Percentiles rank a stretch among this genome's conserved stretches.
Conservation (phyloP, 2,329 filamentous ascomycete genomes). For the Aspergillus aculeatus region DNA sequence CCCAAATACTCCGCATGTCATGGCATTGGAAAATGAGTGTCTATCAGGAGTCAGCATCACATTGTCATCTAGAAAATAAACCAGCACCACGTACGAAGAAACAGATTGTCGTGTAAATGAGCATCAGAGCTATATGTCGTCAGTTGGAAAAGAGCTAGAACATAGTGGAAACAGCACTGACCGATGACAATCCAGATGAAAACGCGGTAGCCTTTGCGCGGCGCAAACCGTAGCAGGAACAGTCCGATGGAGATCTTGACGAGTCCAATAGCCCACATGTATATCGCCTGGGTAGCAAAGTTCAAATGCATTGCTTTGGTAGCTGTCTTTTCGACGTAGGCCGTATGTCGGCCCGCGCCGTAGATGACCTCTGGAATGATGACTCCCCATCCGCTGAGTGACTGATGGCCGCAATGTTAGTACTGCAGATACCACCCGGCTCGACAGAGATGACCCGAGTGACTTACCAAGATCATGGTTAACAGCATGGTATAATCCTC, state of each 20-base stretch:
- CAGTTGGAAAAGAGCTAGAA: constrained; percentile 23
- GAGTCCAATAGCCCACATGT: constrained; percentile 40
- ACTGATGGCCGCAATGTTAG: constrained; percentile 11
- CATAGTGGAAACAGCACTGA: constrained; percentile 8
- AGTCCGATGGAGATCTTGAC: constrained; percentile 47
- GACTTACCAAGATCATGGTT: constrained; percentile 18
- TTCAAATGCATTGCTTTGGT: constrained; percentile 44
- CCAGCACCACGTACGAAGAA: constrained; percentile 13
- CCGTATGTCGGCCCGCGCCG: constrained; percentile 49
- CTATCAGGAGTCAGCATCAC: constrained; percentile 23
- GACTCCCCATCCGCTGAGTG: constrained; percentile 41
- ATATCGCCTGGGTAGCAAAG: constrained; percentile 28
- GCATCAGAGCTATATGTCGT: constrained; percentile 14
- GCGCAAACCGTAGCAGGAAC: constrained; percentile 45
- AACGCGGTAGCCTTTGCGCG: constrained; percentile 35
- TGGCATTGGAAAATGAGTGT: constrained; percentile 52
- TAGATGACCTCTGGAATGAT: constrained; percentile 43
- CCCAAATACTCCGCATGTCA: constrained; percentile 49
- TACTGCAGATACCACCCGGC: no score
- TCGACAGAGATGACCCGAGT: no score
- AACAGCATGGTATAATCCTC: constrained; percentile 21
- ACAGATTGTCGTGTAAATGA: constrained; percentile 20
- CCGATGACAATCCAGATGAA: constrained; percentile 41
- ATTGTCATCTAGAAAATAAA: constrained; percentile 28
- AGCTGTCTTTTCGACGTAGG: constrained; percentile 40